Base-by-base conservation (phyloP, 192 early-diverging fungal genomes). In the Linnemannia zychae region DNA sequence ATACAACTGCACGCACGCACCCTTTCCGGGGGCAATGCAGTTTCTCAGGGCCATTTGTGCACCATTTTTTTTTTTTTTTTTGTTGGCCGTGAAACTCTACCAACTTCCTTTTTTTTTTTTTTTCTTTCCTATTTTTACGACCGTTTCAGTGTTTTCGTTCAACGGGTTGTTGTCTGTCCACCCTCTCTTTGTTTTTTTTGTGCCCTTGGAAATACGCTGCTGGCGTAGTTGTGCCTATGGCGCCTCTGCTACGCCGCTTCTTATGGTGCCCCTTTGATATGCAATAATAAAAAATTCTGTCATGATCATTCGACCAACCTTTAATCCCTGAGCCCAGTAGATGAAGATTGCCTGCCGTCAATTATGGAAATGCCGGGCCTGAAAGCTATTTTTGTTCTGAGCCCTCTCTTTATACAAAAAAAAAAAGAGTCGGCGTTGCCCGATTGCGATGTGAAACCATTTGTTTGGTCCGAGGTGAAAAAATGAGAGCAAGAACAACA, bases 291-390 rank as follows among this genome's bases (percentile, higher is more conserved):
- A 53, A 28, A 24, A 57, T 2, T n/a, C 49, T 20, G 18, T n/a
- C n/a, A n/a, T 52, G 11, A 24, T 16, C n/a, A 57, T 11, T n/a
- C 52, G 24, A 11, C 22, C n/a, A 24, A 24, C 5, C 0, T 24
- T 28, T 3, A 7, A 11, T 24, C 6, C 7, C 28, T 63, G 57
- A 60, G 57, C n/a, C 22, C 24, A 53, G 49, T 57, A 24, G 24
- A 72, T 2, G 9, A 7, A 16, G 53, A 24, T 50, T 50, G 49
- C 34, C 38, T 15, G 24, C 67, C 12, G 22, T 76, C 75, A 77
- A 38, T 77, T 77, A 77, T 77, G 75, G 75, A 50, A 67, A 52
- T 77, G 22, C 75, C 44, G 47, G 17, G 12, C 3, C 12, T 28
- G 57, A 60, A 22, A 60, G 34, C 65, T 75, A 63, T 73, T 50